Base-by-base conservation (phyloP, 164 flowering plant species). In the Protea cynaroides region DNA sequence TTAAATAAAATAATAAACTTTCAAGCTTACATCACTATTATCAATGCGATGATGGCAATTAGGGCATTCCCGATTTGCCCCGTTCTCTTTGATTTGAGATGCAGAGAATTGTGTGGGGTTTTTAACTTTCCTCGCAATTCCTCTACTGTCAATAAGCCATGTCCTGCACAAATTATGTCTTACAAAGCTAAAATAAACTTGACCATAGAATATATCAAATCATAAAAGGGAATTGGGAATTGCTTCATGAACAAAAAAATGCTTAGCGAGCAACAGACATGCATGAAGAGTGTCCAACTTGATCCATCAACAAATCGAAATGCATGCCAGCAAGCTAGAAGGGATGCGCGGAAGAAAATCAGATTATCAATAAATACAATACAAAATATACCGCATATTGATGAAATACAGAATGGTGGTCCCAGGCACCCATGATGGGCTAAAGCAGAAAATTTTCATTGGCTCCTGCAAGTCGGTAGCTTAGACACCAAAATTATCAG, bases 21-120 rank as follows among this genome's bases (percentile, higher is more conserved):
- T 60, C 4, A 1, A 66, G 57, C 92, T 78, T 83, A 92, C 98
- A 85, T 90, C 95, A 63, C 81, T 88, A 71, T 90, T 92, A 71
- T 88, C 92, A 56, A 92, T 88, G 24, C 29, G 63, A 64, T 74
- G 66, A 70, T 75, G 81, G 75, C 98, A 92, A 21, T 82, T 86
- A 12, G 98, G 95, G 73, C 96, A 92, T 75, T 86, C 83, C 13
- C 87, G 77, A 66, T 63, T 66, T 14, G 90, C 86, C 25, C 84
- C 90, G 66, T 70, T 75, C 58, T 88, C 96, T 71, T 79, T 79
- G 57, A 79, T 83, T 62, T 82, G 83, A 68, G 25, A 22, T 25
- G 76, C 56, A 47, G 83, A 61, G 25, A 78, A 71, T 19, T 52
- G 70, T 40, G 82, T 59, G 13, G 86, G 81, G 76, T 78, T 80